These are phyloP conservation scores for Lactarius vividus DNA, from an alignment of 768 basidiomycete genomes.

Conservation along the genomic window DNA sequence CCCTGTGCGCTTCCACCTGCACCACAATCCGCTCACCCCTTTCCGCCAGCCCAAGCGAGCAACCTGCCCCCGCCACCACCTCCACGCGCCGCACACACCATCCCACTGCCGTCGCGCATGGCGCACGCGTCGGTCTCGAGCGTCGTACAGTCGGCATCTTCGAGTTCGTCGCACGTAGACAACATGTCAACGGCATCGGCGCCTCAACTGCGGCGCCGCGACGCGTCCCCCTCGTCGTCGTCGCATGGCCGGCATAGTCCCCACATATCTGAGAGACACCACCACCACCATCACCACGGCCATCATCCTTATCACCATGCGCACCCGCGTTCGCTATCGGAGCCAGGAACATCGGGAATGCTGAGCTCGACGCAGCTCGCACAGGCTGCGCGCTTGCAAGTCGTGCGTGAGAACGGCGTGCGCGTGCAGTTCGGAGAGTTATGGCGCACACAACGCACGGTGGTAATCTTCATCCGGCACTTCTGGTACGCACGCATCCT, in stretches of 20 bases:
- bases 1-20: background rate
- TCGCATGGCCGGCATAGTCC: slow-evolving; percentile 10
- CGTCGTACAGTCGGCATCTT: slow-evolving; percentile 8
- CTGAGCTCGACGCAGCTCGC: slow-evolving; percentile 58
- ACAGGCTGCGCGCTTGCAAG: slow-evolving; percentile 57
- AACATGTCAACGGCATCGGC: slow-evolving; percentile 14
- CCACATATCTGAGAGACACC: slow-evolving; percentile 5
- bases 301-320: slow-evolving; percentile 25
- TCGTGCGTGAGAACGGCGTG: slow-evolving; percentile 67
- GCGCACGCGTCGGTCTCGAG: background rate
- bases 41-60: background rate
- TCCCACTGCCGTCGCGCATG: slow-evolving; percentile 1
- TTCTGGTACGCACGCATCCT: slow-evolving; percentile 54
- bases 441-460: slow-evolving; percentile 53
- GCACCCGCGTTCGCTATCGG: slow-evolving; percentile 23
- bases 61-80: slow-evolving; percentile 4
- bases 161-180: slow-evolving; percentile 18
- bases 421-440: slow-evolving; percentile 68
- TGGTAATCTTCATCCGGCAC: slow-evolving; percentile 85
- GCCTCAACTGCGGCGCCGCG: slow-evolving; percentile 14
- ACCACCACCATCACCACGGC: slow-evolving; percentile 20
- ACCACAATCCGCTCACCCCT: background rate
- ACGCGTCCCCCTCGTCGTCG: slow-evolving; percentile 18
- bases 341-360: slow-evolving; percentile 45
- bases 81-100: background rate